Conservation (phyloP, 257 asterid species). For the Solanum acaule region DNA sequence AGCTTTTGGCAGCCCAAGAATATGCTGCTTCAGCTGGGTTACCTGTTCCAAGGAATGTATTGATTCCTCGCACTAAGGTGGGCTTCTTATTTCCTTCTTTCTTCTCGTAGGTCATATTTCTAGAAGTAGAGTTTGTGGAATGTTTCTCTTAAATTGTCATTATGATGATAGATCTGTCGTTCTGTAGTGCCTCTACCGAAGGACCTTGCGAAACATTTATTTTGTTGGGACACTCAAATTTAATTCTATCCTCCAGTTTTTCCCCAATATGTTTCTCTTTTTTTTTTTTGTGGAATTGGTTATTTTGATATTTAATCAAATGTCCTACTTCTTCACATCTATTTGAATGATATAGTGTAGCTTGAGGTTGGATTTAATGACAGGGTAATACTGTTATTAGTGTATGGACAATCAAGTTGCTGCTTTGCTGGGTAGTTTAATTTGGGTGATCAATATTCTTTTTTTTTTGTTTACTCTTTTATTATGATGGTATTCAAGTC, state of each 20-base stretch:
- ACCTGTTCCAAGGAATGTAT: constrained; percentile 83
- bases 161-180: neutral
- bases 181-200: neutral
- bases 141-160: neutral
- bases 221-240: neutral
- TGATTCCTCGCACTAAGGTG: constrained; percentile 98
- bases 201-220: neutral
- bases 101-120: neutral
- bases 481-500: neutral
- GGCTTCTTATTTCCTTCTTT: neutral
- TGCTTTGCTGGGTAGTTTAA: neutral
- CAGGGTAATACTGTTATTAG: neutral
- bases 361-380: neutral
- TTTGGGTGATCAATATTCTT: neutral
- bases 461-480: neutral
- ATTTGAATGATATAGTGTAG: neutral
- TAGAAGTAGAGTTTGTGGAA: neutral
- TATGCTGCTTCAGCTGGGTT: constrained; percentile 72
- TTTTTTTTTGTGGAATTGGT: neutral
- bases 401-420: neutral
- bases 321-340: neutral
- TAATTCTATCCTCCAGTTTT: neutral
- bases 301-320: neutral
- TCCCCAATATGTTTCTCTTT: neutral
- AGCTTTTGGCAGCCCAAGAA: constrained; percentile 94